phyloP scores from a whole-genome alignment of 2,329 filamentous ascomycete genomes.

The Arthrobotrys conoides region DNA sequence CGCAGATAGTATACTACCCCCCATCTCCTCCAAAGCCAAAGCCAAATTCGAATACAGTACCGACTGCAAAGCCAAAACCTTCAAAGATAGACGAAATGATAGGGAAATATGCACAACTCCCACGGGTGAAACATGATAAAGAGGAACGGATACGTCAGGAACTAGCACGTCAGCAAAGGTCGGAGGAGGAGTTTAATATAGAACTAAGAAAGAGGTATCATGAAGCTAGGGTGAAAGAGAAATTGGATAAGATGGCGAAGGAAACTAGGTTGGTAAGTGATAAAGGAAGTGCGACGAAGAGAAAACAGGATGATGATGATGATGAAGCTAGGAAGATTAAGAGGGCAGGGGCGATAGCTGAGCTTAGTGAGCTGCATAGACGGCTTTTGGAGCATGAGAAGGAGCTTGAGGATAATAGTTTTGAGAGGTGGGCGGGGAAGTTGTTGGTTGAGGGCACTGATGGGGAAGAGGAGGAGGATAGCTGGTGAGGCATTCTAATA shows the following conservation, averaged over 20 bases:
- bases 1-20: conserved; percentile 24
- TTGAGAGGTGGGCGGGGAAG: conserved; percentile 46
- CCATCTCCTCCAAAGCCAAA: not conserved
- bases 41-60: not conserved
- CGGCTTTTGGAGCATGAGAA: conserved; percentile 31
- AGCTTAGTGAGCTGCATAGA: conserved; percentile 16
- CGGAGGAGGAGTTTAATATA: conserved; percentile 49
- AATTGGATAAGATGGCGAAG: conserved; percentile 3
- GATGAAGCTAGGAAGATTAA: not conserved
- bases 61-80: not conserved
- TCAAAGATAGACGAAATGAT: conserved; percentile 33
- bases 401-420: conserved; percentile 42
- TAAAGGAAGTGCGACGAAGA: not conserved
- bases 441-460: conserved; percentile 5
- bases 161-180: conserved; percentile 19
- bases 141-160: conserved; percentile 1
- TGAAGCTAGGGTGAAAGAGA: conserved; percentile 7
- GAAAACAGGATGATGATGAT: not conserved
- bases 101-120: conserved; percentile 33
- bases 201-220: conserved; percentile 5
- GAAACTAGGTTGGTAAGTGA: not conserved
- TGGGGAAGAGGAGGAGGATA: conserved; percentile 1
- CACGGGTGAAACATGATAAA: conserved; percentile 24
- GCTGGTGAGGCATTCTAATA: not conserved
- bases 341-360: not conserved